phyloP scores from a whole-genome alignment of 2,329 filamentous ascomycete species.

The Grosmannia clavigera region DNA sequence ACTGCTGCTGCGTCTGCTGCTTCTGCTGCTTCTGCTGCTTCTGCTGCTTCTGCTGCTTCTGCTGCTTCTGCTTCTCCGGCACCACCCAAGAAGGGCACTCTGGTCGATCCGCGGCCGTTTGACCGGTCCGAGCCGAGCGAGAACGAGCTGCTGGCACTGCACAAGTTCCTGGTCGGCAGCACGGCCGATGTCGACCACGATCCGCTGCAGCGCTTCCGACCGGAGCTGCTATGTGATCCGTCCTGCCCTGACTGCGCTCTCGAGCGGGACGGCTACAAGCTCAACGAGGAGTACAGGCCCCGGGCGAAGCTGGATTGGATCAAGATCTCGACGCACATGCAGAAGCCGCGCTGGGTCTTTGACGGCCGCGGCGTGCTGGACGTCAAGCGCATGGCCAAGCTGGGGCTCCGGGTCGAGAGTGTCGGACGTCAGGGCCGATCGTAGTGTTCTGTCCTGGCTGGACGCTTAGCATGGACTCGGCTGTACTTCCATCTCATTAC shows the following conservation, averaged over 20 bases:
- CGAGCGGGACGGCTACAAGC: constrained; percentile 12
- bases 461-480: no score
- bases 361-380: constrained; percentile 44
- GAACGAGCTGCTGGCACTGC: constrained; percentile 33
- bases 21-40: no score
- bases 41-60: not conserved
- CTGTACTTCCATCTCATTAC: no score
- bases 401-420: constrained; percentile 40
- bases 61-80: not conserved
- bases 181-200: constrained; percentile 21
- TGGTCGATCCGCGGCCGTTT: constrained; percentile 35
- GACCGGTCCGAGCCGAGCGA: constrained; percentile 22
- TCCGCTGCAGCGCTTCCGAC: constrained; percentile 32
- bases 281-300: constrained; percentile 26
- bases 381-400: constrained; percentile 30
- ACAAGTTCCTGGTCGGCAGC: constrained; percentile 29
- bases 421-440: constrained; percentile 30
- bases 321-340: constrained; percentile 35
- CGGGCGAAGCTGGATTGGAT: constrained; percentile 40
- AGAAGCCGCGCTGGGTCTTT: constrained; percentile 42
- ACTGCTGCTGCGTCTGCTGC: not conserved
- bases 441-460: not conserved
- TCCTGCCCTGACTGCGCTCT: constrained; percentile 38
- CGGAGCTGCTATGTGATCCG: constrained; percentile 30
- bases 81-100: constrained; percentile 18